Conservation (phyloP, 1,284 basidiomycete species). For the Ustilago loliicola region DNA sequence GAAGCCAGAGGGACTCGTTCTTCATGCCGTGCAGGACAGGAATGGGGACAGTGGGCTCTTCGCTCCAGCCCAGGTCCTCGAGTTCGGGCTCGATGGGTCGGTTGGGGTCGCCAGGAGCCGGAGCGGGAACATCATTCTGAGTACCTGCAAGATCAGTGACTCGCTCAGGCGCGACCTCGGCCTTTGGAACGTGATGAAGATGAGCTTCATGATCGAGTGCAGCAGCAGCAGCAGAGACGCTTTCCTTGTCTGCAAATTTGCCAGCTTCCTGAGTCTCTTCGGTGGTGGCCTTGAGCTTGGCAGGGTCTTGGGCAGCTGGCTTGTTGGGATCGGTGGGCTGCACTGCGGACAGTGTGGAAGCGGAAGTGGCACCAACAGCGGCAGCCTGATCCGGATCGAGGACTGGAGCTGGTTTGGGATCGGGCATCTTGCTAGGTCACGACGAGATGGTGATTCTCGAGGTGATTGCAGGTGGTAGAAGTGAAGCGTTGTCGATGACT, state of each 20-base stretch:
- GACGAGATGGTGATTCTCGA: slow-evolving; percentile 7
- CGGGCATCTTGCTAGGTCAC: neutral
- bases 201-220: slow-evolving; percentile 50
- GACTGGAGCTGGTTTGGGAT: slow-evolving; percentile 28
- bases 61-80: slow-evolving; percentile 62
- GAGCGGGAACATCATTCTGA: slow-evolving; percentile 38
- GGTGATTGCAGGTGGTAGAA: neutral
- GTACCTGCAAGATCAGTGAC: slow-evolving; percentile 34
- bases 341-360: slow-evolving; percentile 14
- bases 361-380: slow-evolving; percentile 18
- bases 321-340: slow-evolving; percentile 29
- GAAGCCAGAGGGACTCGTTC: slow-evolving; percentile 72
- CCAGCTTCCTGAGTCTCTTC: slow-evolving; percentile 32
- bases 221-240: slow-evolving; percentile 23
- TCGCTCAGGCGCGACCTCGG: slow-evolving; percentile 36
- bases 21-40: slow-evolving; percentile 69
- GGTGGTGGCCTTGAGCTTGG: slow-evolving; percentile 17
- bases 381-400: slow-evolving; percentile 51
- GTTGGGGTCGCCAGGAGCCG: slow-evolving; percentile 47
- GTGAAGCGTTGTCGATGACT: slow-evolving; percentile 6
- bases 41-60: slow-evolving; percentile 55
- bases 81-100: slow-evolving; percentile 58
- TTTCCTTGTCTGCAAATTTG: slow-evolving; percentile 24
- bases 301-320: slow-evolving; percentile 27
- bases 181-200: slow-evolving; percentile 48